Evolutionary conservation across 2,329 filamentous ascomycete genomes (phyloP), one percentile per base, ranked within the genome.

Genomic region (Ophiostoma australiae): DNA sequence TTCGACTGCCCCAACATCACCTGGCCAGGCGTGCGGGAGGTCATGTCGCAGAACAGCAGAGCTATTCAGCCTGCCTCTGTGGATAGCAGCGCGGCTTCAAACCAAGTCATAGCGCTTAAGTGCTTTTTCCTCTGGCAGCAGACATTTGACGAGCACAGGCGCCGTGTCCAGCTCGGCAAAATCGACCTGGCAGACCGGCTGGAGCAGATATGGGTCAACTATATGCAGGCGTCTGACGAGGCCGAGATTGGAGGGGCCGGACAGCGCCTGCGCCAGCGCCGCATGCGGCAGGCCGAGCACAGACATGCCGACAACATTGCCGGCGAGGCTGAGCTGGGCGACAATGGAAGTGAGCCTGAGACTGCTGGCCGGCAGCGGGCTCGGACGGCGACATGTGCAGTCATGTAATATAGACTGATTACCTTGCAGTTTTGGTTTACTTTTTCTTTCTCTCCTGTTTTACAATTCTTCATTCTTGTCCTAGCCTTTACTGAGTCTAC

Each of bases 61-160:
- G 84, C 92, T 65, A 86, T 85, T 39, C 86, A 85, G 20, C 83
- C 84, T 15, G 27, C 15, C 27, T 27, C 23, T 11, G 1, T 2
- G 11, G 13, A 10, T 31, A 13, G 31, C 76, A 27, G 84, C 11
- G 85, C 85, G 0, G 94, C 90, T 75, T 91, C 93, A 0, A 87
- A 88, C 0, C 90, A 97, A 77, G 87, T 96, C 71, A 93, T 98
- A 72, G 84, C 89, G 6, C 85, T 98, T 63, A 97, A 97, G 80
- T 97, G 93, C 80, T 98, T 94, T 82, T 97, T 97, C 79, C 93
- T 91, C 61, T 97, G 92, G 87, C 94, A 98, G 80, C 92, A 92
- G 81, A 97, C 93, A 0, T 93, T 97, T 4, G 91, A 97, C 75
- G 93, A 97, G 79, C 94, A 98, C 80, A 93, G 89, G 70, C 94